Evolutionary conservation across 768 basidiomycete species (phyloP).

Genomic region (Sarcomyxa edulis): DNA sequence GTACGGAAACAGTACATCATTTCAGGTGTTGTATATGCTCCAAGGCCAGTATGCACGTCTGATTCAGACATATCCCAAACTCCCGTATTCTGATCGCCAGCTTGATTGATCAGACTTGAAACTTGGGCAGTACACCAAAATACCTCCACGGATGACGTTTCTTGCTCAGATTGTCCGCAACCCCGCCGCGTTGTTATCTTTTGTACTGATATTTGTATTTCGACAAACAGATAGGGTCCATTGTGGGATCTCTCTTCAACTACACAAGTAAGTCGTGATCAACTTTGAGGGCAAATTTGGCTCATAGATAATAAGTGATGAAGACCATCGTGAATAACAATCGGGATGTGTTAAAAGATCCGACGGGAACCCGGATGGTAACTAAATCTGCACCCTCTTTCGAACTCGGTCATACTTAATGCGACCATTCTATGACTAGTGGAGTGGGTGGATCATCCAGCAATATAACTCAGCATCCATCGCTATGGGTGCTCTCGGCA

Average conservation of each 20-base stretch:
- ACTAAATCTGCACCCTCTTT: slow-evolving; percentile 8
- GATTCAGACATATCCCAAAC: neutral
- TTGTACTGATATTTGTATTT: neutral
- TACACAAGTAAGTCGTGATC: slow-evolving; percentile 35
- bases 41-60: slow-evolving; percentile 35
- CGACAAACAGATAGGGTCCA: slow-evolving; percentile 29
- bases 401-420: neutral
- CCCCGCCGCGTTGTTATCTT: neutral
- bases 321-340: slow-evolving; percentile 39
- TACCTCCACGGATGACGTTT: slow-evolving; percentile 46
- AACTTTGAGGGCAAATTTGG: neutral
- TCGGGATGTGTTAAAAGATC: slow-evolving; percentile 39
- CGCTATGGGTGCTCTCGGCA: slow-evolving; percentile 51
- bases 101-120: slow-evolving; percentile 40
- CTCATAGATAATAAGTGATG: slow-evolving; percentile 47
- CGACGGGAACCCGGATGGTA: slow-evolving; percentile 42
- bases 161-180: slow-evolving; percentile 33
- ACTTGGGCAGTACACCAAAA: slow-evolving; percentile 50
- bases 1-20: slow-evolving; percentile 46
- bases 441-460: slow-evolving; percentile 52
- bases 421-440: too few species aligned
- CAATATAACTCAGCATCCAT: slow-evolving; percentile 49
- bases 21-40: slow-evolving; percentile 49
- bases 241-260: slow-evolving; percentile 47
- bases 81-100: slow-evolving; percentile 14